Evolutionary conservation across 2,329 filamentous ascomycete species (phyloP), one percentile per base, ranked within the genome.

Genomic region (Leptographium radiaticola): DNA sequence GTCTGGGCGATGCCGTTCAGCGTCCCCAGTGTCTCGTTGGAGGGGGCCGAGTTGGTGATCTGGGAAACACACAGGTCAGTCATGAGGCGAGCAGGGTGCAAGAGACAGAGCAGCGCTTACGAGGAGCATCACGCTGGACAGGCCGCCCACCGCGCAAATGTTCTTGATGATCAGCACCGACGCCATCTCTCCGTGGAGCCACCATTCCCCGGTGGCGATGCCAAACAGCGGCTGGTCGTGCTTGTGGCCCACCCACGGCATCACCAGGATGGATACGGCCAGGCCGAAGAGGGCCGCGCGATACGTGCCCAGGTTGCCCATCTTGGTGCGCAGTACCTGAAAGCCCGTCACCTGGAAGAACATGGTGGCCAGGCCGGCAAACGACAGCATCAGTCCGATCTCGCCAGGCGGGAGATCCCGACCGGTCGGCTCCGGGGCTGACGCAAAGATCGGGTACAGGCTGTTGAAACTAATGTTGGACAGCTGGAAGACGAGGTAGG

Each of bases 381-480:
- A 84, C 0, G 87, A 91, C 52, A 96, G 74, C 0, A 86, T 87
- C 18, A 95, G 69, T 0, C 93, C 93, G 46, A 97, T 95, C 56
- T 87, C 88, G 54, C 81, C 77, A 0, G 91, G 88, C 0, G 77
- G 77, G 4, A 97, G 73, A 1, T 76, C 75, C 43, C 93, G 84
- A 18, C 93, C 93, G 0, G 83, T 84, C 0, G 93, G 93, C 0
- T 82, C 75, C 0, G 77, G 68, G 0, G 86, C 82, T 53, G 90
- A 83, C 0, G 85, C 87, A 62, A 97, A 98, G 53, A 97, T 91
- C 1, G 93, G 93, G 62, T 94, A 98, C 0, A 98, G 74, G 18
- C 88, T 91, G 68, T 95, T 96, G 76, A 90, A 98, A 4, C 89
- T 89, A 59, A 96, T 89, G 67, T 97, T 97, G 57, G 87, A 84